A percentile compares a stretch with the other conserved stretches of the same genome.
Evolutionary conservation across 495 filamentous ascomycete species (phyloP).

Genomic region (Stereocaulon alpinum): DNA sequence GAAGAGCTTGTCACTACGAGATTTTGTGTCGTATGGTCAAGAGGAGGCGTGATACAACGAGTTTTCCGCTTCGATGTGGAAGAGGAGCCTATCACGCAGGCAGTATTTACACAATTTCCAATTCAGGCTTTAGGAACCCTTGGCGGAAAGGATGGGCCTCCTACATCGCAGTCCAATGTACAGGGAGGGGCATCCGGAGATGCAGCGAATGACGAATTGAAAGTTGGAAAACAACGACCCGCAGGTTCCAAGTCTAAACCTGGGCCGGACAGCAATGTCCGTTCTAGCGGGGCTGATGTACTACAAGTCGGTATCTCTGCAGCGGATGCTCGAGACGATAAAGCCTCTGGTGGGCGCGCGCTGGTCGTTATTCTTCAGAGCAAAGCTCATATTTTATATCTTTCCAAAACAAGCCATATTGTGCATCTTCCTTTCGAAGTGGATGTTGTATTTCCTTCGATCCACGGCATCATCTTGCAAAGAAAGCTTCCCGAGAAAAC

Average conservation of each 20-base stretch:
- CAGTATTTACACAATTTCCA: constrained; percentile 70
- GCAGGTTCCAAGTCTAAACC: neutral
- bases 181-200: neutral
- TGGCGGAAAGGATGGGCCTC: neutral
- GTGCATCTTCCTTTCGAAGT: constrained; percentile 92
- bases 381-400: constrained; percentile 86
- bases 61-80: constrained; percentile 81
- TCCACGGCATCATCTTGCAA: constrained; percentile 75
- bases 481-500: constrained; percentile 46
- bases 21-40: constrained; percentile 81
- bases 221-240: constrained; percentile 12
- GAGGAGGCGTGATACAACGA: constrained; percentile 73
- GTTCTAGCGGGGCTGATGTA: neutral
- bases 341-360: constrained; percentile 35
- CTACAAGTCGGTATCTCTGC: neutral
- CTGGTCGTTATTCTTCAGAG: constrained; percentile 87
- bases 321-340: neutral
- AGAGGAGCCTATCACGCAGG: constrained; percentile 72
- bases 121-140: neutral
- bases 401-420: constrained; percentile 79
- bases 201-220: neutral
- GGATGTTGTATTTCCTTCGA: constrained; percentile 72
- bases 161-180: neutral
- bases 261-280: neutral
- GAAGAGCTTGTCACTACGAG: constrained; percentile 85